Evolutionary conservation across 805 yeast species (phyloP).

Genomic region (Pichia deserticola): DNA sequence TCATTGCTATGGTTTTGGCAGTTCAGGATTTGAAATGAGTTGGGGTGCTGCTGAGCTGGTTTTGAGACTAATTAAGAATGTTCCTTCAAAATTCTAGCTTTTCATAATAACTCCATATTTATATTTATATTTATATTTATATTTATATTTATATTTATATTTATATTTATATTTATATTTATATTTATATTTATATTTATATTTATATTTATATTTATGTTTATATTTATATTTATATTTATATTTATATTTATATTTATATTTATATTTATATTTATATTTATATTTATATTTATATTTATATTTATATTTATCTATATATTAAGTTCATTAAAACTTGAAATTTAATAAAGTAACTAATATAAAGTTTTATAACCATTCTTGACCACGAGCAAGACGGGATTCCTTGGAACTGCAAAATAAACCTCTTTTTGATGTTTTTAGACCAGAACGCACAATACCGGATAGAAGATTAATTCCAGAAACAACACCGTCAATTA

Average conservation of each 20-base stretch:
- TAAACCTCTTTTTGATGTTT: slow-evolving; percentile 25
- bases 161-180: background rate
- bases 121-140: no score
- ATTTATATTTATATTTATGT: background rate
- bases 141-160: no score
- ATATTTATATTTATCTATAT: background rate
- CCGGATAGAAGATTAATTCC: slow-evolving; percentile 28
- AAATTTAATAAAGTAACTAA: background rate
- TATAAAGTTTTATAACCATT: slow-evolving; percentile 2
- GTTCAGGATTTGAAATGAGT: slow-evolving; percentile 63
- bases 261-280: no score
- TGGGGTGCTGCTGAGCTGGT: slow-evolving; percentile 55
- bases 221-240: background rate
- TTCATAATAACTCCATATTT: no score
- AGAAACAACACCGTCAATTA: slow-evolving; percentile 46
- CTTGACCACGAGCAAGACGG: slow-evolving; percentile 5
- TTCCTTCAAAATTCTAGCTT: slow-evolving; percentile 5
- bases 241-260: no score
- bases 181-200: no score
- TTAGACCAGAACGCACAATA: slow-evolving; percentile 29
- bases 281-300: background rate
- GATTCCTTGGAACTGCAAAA: slow-evolving; percentile 12
- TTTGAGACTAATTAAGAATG: slow-evolving; percentile 19
- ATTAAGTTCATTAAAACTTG: no score
- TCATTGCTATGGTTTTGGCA: slow-evolving; percentile 71